Base-by-base conservation (phyloP, 306 rosid species). In the Geum urbanum region DNA sequence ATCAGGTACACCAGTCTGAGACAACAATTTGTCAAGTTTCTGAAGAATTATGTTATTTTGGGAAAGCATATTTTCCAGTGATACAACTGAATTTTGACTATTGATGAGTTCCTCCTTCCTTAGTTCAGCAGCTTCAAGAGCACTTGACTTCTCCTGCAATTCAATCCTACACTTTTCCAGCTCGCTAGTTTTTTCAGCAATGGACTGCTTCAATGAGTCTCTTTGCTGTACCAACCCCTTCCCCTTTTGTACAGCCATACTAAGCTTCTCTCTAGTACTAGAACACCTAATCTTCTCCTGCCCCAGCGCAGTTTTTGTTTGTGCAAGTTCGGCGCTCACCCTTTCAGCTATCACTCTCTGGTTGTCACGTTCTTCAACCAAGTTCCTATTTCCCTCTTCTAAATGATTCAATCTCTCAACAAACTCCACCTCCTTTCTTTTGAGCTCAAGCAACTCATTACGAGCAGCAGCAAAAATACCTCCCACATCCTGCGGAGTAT, bases 221-320 rank as follows among this genome's bases (percentile, higher is more conserved):
- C 96, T 86, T 80, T 95, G 96, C 64, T 95, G 99, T 73, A 95
- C 95, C 85, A 95, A 75, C 4, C 92, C 97, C 84, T 95, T 95
- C 55, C 99, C 99, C 79, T 95, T 95, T 37, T 97, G 87, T 74
- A 95, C 96, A 68, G 97, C 99, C 88, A 91, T 87, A 71, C 87
- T 76, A 67, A 95, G 96, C 80, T 95, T 95, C 78, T 95, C 99
- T 89, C 79, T 95, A 52, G 88, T 86, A 83, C 79, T 89, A 80
- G 77, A 69, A 67, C 74, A 75, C 83, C 83, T 87, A 65, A 32
- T 74, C 85, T 81, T 95, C 83, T 94, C 97, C 79, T 88, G 95
- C 88, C 91, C 96, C 76, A 84, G 87, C 71, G 83, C 97, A 56
- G 12, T 63, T 77, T 81, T 94, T 61, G 81, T 74, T 75, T 86